Evolutionary conservation across 805 yeast genomes (phyloP), one percentile per base, ranked within the genome.

Genomic region (Lipomyces lipofer): DNA sequence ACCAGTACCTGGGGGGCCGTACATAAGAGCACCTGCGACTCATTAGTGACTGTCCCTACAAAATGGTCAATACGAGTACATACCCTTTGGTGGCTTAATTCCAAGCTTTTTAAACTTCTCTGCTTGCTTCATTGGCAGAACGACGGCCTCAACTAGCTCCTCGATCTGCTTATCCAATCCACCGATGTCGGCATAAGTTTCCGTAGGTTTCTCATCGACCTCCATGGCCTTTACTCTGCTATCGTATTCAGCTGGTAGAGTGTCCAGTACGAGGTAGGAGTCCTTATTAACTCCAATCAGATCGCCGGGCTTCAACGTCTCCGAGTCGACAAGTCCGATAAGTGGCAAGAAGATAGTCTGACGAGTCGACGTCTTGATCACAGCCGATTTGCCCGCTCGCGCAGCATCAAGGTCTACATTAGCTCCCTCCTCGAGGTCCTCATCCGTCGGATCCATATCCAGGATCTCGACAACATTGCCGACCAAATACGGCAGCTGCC

Each of bases 1-100:
- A 71, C 99, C 99, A 1, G 99, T 94, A 71, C 99, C 99, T 50
- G 99, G 99, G 7, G 99, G 98, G 33, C 99, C 99, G 70, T 94
- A 94, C 91, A 94, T 89, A 50, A 94, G 78, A 2, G 97, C 98
- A 71, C 66, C 65, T 58, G 19, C 17, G 6, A 42, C 28, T n/a
- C 21, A 13, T 7, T 6, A 33, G n/a, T n/a, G n/a, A n/a, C n/a
- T n/a, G n/a, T n/a, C n/a, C n/a, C n/a, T n/a, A n/a, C n/a, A n/a
- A 38, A 9, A 7, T 10, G 12, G 15, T 12, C 7, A 15, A 44
- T 7, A 7, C 36, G 50, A n/a, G 17, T 15, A 45, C 27, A 17
- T 51, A 51, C 99, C 99, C 71, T 94, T 94, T 55, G 99, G 99
- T 13, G 99, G 95, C 70, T 88, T 92, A 68, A 94, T 91, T 52